Evolutionary conservation across 2,329 filamentous ascomycete species (phyloP).

Genomic region (Sporothrix inflata): DNA sequence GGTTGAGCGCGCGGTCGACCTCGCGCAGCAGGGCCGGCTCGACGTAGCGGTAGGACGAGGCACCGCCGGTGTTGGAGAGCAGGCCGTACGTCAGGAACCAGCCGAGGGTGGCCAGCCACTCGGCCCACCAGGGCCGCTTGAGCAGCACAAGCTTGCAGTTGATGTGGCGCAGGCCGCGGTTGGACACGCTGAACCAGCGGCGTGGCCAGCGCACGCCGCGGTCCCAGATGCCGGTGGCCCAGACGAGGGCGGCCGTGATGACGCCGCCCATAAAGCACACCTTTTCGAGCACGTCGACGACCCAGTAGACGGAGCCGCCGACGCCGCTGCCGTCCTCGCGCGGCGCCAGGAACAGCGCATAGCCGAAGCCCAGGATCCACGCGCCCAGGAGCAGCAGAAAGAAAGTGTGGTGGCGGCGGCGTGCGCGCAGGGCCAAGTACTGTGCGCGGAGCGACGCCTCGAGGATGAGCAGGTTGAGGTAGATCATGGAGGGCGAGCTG

Average conservation of each 20-base stretch:
- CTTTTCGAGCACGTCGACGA: slow-evolving; percentile 86
- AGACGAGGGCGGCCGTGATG: slow-evolving; percentile 83
- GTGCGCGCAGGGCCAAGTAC: slow-evolving; percentile 85
- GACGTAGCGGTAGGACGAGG: slow-evolving; percentile 74
- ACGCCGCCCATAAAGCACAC: slow-evolving; percentile 89
- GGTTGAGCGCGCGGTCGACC: slow-evolving; percentile 61
- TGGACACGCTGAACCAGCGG: slow-evolving; percentile 86
- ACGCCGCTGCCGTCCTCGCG: slow-evolving; percentile 90
- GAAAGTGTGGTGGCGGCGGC: slow-evolving; percentile 89
- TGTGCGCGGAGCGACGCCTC: slow-evolving; percentile 92
- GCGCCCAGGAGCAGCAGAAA: slow-evolving; percentile 77
- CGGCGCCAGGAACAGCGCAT: slow-evolving; percentile 92
- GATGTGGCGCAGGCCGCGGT: slow-evolving; percentile 86
- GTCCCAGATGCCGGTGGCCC: slow-evolving; percentile 96
- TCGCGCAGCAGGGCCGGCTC: slow-evolving; percentile 65
- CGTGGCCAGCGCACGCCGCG: slow-evolving; percentile 92
- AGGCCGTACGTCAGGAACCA: slow-evolving; percentile 79
- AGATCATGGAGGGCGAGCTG: slow-evolving; percentile 94
- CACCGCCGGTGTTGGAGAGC: slow-evolving; percentile 66
- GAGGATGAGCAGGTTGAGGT: slow-evolving; percentile 95
- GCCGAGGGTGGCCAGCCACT: slow-evolving; percentile 70
- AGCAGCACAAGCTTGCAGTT: slow-evolving; percentile 96
- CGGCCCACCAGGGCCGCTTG: slow-evolving; percentile 78
- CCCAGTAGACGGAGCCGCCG: slow-evolving; percentile 95
- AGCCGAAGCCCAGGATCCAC: slow-evolving; percentile 85